These are phyloP conservation scores for Mycena vulgaris DNA, from an alignment of 768 basidiomycete species.

Conservation along the genomic window DNA sequence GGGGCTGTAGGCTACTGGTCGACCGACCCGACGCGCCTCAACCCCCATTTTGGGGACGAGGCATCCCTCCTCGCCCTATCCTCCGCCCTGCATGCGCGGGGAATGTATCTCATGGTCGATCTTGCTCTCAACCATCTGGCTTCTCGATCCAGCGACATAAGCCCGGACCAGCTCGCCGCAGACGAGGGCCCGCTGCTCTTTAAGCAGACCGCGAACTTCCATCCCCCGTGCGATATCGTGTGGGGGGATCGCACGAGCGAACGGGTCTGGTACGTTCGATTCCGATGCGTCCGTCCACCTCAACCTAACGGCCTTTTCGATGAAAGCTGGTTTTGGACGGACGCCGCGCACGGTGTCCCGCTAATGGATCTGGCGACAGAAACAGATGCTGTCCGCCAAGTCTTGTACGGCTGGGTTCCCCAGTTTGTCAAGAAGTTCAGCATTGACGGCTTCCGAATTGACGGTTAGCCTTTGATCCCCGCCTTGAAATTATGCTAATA, in stretches of 20 bases:
- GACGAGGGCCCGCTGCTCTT: constrained; percentile 4
- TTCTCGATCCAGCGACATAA: background rate
- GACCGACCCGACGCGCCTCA: background rate
- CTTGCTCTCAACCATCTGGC: constrained; percentile 5
- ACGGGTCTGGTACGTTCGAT: too few relatives aligned
- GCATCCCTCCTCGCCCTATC: background rate
- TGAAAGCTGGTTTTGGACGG: too few relatives aligned
- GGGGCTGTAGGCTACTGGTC: constrained; percentile 3
- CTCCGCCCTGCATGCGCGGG: background rate
- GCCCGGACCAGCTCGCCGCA: background rate
- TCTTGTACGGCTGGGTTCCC: background rate
- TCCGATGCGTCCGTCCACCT: too few relatives aligned
- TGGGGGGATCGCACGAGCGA: background rate
- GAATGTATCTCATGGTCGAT: constrained; percentile 16
- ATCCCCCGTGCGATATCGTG: constrained; percentile 2
- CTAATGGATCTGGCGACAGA: constrained; percentile 2
- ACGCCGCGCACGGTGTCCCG: background rate
- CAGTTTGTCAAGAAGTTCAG: background rate
- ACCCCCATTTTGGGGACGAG: constrained; percentile 2
- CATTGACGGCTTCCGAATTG: constrained; percentile 11
- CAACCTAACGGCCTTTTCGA: too few relatives aligned
- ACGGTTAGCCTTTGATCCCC: too few relatives aligned
- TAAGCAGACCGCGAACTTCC: background rate
- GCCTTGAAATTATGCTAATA: too few relatives aligned
- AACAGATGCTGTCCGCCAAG: background rate